These are phyloP conservation scores for Fistulifera pelliculosa DNA, from an alignment of 108 stramenopile genomes.

Conservation along the genomic window DNA sequence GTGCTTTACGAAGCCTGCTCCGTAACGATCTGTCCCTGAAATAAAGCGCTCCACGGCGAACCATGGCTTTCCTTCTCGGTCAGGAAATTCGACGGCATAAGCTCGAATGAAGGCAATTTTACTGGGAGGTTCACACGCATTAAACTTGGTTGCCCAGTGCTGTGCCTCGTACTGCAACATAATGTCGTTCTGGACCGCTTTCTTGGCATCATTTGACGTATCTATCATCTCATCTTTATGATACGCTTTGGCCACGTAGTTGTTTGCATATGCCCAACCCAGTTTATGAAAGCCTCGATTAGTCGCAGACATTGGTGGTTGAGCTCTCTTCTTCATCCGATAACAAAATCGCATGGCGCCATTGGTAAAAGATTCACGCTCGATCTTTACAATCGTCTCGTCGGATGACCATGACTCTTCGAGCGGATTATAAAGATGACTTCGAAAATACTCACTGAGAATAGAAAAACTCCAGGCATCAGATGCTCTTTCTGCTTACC, in stretches of 20 bases:
- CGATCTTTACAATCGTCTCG: constrained; percentile 64
- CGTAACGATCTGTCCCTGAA: constrained; percentile 54
- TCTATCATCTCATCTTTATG: constrained; percentile 34
- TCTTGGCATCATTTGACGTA: constrained; percentile 43
- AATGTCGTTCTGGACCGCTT: constrained; percentile 60
- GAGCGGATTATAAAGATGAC: constrained; percentile 48
- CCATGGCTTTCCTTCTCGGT: constrained; percentile 50
- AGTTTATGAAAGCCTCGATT: constrained; percentile 68
- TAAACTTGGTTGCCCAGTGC: constrained; percentile 65
- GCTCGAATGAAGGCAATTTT: constrained; percentile 68
- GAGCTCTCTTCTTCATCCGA: constrained; percentile 72
- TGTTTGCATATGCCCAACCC: constrained; percentile 64
- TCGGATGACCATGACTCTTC: constrained; percentile 46
- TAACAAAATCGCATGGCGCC: constrained; percentile 79
- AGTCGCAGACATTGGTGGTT: constrained; percentile 45
- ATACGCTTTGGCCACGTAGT: constrained; percentile 73
- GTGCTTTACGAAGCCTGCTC: constrained; percentile 73
- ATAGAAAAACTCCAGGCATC: too few relatives aligned
- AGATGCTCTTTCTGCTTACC: too few relatives aligned
- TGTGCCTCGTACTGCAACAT: constrained; percentile 70
- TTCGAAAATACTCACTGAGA: too few relatives aligned
- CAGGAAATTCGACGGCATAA: constrained; percentile 70
- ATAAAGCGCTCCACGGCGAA: constrained; percentile 80
- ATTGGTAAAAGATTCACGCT: constrained; percentile 55
- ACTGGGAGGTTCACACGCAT: constrained; percentile 48